Conservation (phyloP, 352 stramenopile species). For the Peronospora belbahrii region DNA sequence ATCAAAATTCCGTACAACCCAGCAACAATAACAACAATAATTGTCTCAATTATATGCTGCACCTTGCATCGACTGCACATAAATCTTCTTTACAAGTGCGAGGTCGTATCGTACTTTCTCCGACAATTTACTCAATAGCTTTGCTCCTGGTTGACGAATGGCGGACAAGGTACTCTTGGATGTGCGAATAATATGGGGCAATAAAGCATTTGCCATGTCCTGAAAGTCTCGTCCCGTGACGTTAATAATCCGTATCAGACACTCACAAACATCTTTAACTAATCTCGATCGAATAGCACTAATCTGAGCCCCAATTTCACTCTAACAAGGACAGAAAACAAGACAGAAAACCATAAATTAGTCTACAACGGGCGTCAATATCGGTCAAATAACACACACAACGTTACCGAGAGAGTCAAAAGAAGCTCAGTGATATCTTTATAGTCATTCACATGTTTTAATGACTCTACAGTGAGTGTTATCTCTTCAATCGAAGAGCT, state of each 20-base stretch:
- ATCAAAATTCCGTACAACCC: neutral
- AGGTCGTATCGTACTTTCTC: constrained; percentile 59
- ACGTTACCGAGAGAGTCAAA: constrained; percentile 37
- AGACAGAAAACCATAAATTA: too few relatives aligned
- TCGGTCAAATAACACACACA: constrained; percentile 1
- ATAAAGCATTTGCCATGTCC: constrained; percentile 49
- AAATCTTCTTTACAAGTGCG: constrained; percentile 39
- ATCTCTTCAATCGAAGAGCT: constrained; percentile 37
- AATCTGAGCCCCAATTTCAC: constrained; percentile 35
- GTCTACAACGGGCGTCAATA: neutral
- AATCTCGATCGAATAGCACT: constrained; percentile 41
- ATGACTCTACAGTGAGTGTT: constrained; percentile 35
- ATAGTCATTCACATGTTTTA: constrained; percentile 16
- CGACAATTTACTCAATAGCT: constrained; percentile 46
- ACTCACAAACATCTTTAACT: constrained; percentile 40
- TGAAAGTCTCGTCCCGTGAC: constrained; percentile 37
- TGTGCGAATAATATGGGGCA: constrained; percentile 39
- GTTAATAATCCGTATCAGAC: constrained; percentile 41
- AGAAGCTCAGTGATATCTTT: constrained; percentile 34
- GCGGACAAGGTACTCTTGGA: constrained; percentile 48
- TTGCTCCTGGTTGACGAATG: constrained; percentile 40
- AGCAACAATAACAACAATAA: neutral
- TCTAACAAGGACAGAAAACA: too few relatives aligned
- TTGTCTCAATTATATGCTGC: neutral
- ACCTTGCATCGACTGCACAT: constrained; percentile 37